Evolutionary conservation across 176 grass and related monocot genomes (phyloP), one percentile per base, ranked within the genome.

Genomic region (Aegilops bicornis): DNA sequence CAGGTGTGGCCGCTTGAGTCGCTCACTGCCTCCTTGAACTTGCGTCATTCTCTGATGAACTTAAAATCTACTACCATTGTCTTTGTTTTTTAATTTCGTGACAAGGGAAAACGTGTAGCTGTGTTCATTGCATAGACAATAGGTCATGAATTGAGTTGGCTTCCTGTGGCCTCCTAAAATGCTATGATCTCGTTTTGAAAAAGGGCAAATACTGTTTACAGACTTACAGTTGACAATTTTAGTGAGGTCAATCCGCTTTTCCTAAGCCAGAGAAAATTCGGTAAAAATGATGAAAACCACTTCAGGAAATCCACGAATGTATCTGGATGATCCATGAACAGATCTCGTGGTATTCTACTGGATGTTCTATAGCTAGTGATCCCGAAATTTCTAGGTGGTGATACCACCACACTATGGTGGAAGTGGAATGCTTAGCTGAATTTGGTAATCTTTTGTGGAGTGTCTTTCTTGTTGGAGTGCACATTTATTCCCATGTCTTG

Each of bases 1-100:
- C 92, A 99, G 94, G 97, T 97, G 29, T 29, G 69, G 45, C 67
- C 23, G 36, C 4, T 48, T 77, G 37, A 75, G 32, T 31, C 12
- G 73, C 23, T 35, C 45, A 24, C 13, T 47, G 31, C 19, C 47
- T 80, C 23, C n/a, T 40, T 67, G 61, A 67, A 19, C 23, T 8
- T 71, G 3, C 10, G n/a, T 73, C 14, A 59, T 59, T 59, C 54
- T 22, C 19, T 8, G 54, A 2, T 22, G 19, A 59, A 59, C 54
- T 22, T 59, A 54, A 19, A 54, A 54, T 5, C 50, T 52, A 50
- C 47, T 50, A 52, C 48, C 48, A 58, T 22, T 58, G 20, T 22
- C 54, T 22, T 7, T 58, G 23, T 10, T 0, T 0, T 35, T 35
- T 25, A 42, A 8, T 40, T 33, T 64, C 16, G 33, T 23, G 35